Evolutionary conservation across 352 stramenopile species (phyloP).

Genomic region (Pythium periplocum): DNA sequence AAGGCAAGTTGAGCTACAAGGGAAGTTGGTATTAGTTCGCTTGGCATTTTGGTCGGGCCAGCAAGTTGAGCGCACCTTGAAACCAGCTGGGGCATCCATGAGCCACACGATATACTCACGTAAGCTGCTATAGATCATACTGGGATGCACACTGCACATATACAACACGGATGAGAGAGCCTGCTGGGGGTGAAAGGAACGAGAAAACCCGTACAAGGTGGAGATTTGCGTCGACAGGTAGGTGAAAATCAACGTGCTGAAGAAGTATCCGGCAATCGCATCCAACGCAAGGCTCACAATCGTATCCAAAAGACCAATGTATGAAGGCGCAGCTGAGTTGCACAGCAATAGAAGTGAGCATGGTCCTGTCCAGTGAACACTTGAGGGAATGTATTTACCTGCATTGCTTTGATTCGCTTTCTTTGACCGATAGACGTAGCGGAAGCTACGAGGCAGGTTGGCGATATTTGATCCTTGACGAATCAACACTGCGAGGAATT

Average conservation of each 20-base stretch:
- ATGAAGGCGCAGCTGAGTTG: no score
- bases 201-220: no score
- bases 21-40: no score
- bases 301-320: neutral
- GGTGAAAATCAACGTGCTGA: no score
- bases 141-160: neutral
- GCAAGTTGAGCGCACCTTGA: constrained; percentile 35
- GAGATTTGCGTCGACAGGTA: no score
- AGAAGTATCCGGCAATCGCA: neutral
- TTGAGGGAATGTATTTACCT: no score
- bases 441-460: constrained; percentile 2
- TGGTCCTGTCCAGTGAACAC: no score
- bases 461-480: constrained; percentile 5
- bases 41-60: neutral
- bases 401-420: neutral
- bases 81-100: constrained; percentile 68
- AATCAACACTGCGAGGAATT: constrained; percentile 4
- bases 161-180: neutral
- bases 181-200: no score
- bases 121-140: constrained; percentile 32
- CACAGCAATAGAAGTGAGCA: no score
- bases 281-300: neutral
- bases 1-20: constrained; percentile 72
- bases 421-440: constrained; percentile 5
- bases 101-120: constrained; percentile 66